phyloP scores from a whole-genome alignment of 1,284 basidiomycete species.

The Austroboletus niveus region DNA sequence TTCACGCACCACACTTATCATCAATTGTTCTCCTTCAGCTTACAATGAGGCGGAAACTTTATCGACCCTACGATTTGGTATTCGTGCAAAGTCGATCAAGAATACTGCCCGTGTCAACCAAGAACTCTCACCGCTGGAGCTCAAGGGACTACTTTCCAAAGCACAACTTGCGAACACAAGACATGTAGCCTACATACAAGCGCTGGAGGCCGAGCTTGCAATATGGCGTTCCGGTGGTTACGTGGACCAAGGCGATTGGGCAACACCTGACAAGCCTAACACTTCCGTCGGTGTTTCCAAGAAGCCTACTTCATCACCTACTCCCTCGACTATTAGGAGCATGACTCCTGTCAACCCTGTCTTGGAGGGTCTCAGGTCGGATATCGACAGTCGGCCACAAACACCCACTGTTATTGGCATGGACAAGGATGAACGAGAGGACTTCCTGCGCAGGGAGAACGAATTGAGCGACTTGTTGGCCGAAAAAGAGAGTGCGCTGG shows the following conservation, averaged over 20 bases:
- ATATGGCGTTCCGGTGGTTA: slow-evolving; percentile 88
- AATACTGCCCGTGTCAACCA: slow-evolving; percentile 99
- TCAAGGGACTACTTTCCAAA: slow-evolving; percentile 91
- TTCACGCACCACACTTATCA: slow-evolving; percentile 97
- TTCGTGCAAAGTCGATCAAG: slow-evolving; percentile 99
- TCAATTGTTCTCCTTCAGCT: slow-evolving; percentile 97
- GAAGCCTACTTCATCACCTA: slow-evolving; percentile 61
- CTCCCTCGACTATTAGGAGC: slow-evolving; percentile 65
- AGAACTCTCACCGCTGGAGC: slow-evolving; percentile 94
- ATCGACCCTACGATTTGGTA: slow-evolving; percentile 97
- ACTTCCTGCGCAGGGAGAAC: slow-evolving; percentile 96
- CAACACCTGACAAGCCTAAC: slow-evolving; percentile 60
- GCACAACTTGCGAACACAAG: slow-evolving; percentile 84
- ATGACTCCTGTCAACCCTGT: slow-evolving; percentile 82
- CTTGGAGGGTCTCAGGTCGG: slow-evolving; percentile 68
- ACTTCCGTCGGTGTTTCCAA: slow-evolving; percentile 46
- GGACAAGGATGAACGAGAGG: slow-evolving; percentile 96
- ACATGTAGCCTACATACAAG: slow-evolving; percentile 85
- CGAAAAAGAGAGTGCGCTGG: slow-evolving; percentile 84
- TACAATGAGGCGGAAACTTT: slow-evolving; percentile 98
- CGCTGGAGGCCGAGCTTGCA: slow-evolving; percentile 88
- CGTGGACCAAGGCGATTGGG: slow-evolving; percentile 88
- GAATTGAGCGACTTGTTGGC: slow-evolving; percentile 93
- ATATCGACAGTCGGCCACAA: slow-evolving; percentile 76
- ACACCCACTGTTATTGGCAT: slow-evolving; percentile 84